phyloP scores from a whole-genome alignment of 2,329 filamentous ascomycete species.

The Cordyceps fumosorosea region DNA sequence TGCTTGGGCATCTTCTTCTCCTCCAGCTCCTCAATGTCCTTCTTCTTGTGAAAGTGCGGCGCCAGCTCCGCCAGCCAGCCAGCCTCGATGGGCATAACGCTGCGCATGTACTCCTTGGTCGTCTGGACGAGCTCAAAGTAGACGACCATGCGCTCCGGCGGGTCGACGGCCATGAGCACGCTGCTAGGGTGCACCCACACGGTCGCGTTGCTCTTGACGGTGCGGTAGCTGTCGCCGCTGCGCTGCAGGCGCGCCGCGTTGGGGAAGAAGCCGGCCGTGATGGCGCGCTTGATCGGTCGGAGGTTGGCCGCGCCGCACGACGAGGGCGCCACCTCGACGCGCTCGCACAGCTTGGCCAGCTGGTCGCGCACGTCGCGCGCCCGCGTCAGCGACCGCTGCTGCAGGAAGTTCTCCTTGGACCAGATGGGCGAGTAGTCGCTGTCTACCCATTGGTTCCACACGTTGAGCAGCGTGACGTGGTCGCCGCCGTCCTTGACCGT shows the following conservation, averaged over 20 bases:
- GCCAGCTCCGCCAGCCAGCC: constrained; percentile 85
- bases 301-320: constrained; percentile 65
- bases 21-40: constrained; percentile 77
- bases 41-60: constrained; percentile 90
- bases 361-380: constrained; percentile 91
- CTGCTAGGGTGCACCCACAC: constrained; percentile 89
- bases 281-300: constrained; percentile 71
- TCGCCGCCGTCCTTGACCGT: constrained; percentile 88
- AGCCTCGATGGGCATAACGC: constrained; percentile 74
- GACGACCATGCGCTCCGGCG: constrained; percentile 72
- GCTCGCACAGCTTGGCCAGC: constrained; percentile 83
- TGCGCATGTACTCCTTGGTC: constrained; percentile 88
- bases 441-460: constrained; percentile 95
- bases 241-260: constrained; percentile 81
- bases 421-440: constrained; percentile 82
- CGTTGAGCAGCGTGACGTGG: constrained; percentile 79
- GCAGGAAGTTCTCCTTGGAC: constrained; percentile 88
- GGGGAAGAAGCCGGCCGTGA: constrained; percentile 89
- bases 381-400: constrained; percentile 81
- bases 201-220: constrained; percentile 81
- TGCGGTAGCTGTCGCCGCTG: constrained; percentile 81
- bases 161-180: constrained; percentile 71
- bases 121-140: constrained; percentile 81
- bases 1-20: constrained; percentile 56
- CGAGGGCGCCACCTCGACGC: constrained; percentile 72